Conservation (phyloP, 2,329 filamentous ascomycete genomes). For the Penicillium sp. region DNA sequence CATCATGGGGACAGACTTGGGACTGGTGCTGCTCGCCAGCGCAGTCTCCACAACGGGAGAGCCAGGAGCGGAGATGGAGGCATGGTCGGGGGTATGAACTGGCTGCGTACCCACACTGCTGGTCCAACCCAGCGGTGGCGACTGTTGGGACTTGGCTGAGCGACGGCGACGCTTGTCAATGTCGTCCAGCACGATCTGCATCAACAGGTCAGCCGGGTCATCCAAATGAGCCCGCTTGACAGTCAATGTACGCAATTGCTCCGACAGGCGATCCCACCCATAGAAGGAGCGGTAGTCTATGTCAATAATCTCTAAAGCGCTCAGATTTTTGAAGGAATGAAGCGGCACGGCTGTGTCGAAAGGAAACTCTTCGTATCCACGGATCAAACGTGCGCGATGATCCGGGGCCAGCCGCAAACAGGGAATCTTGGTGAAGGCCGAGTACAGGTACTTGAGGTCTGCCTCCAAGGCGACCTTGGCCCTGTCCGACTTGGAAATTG, state of each 20-base stretch:
- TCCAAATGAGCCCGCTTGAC: slow-evolving; percentile 86
- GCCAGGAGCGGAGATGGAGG: slow-evolving; percentile 68
- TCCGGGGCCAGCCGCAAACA: slow-evolving; percentile 89
- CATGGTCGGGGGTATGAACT: slow-evolving; percentile 65
- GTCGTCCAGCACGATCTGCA: slow-evolving; percentile 93
- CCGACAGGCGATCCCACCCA: slow-evolving; percentile 91
- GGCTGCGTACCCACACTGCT: slow-evolving; percentile 59
- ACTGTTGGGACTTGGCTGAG: slow-evolving; percentile 81
- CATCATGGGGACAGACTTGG: slow-evolving; percentile 50
- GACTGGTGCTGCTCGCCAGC: slow-evolving; percentile 52
- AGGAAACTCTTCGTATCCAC: slow-evolving; percentile 94
- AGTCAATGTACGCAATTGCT: slow-evolving; percentile 86
- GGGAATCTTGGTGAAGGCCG: slow-evolving; percentile 97
- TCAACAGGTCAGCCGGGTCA: slow-evolving; percentile 84
- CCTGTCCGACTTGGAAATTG: slow-evolving; percentile 80
- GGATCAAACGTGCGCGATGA: slow-evolving; percentile 84
- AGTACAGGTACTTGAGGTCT: slow-evolving; percentile 95
- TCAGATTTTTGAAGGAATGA: slow-evolving; percentile 96
- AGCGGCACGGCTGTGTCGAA: slow-evolving; percentile 96
- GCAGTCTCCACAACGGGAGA: slow-evolving; percentile 58
- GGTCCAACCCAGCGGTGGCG: slow-evolving; percentile 71
- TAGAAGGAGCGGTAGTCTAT: slow-evolving; percentile 97
- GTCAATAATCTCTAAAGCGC: slow-evolving; percentile 89
- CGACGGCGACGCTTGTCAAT: slow-evolving; percentile 89
- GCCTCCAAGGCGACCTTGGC: slow-evolving; percentile 82